These are phyloP conservation scores for Podaxis sp. DNA, from an alignment of 768 basidiomycete genomes.

Conservation along the genomic window DNA sequence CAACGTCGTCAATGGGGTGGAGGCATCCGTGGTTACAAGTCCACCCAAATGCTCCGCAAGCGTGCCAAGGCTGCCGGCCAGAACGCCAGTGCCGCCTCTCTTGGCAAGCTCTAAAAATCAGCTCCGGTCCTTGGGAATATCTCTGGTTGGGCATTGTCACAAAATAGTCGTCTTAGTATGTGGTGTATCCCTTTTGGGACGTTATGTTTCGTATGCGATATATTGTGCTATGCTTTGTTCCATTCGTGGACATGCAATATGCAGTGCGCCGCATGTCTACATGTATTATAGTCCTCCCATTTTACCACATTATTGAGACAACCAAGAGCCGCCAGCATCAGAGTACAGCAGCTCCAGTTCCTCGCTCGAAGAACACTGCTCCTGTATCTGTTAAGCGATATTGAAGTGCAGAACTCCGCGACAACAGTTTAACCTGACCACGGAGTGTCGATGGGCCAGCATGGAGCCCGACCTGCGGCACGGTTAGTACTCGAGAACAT, in stretches of 20 bases:
- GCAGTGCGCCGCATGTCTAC: constrained; percentile 5
- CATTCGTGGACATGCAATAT: constrained; percentile 7
- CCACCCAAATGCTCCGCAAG: constrained; percentile 89
- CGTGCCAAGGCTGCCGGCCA: constrained; percentile 90
- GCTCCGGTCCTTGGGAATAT: background rate
- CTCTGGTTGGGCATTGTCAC: background rate
- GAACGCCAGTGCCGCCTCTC: constrained; percentile 50
- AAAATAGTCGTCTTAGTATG: constrained; percentile 5
- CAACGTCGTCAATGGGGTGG: constrained; percentile 93
- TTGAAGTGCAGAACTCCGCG: constrained; percentile 60
- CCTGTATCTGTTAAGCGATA: constrained; percentile 70
- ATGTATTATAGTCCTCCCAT: constrained; percentile 7
- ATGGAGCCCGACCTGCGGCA: constrained; percentile 59
- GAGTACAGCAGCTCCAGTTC: constrained; percentile 65
- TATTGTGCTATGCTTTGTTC: constrained; percentile 4
- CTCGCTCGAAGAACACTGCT: constrained; percentile 70
- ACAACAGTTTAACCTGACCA: constrained; percentile 40
- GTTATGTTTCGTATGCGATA: constrained; percentile 8
- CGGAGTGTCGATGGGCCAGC: constrained; percentile 40
- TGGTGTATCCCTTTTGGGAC: background rate
- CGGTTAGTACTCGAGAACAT: background rate
- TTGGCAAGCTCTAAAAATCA: constrained; percentile 61
- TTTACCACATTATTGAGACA: background rate
- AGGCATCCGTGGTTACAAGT: constrained; percentile 94
- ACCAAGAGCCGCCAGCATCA: constrained; percentile 22